phyloP scores from a whole-genome alignment of 345 rosid species.

The Bruguiera sexangula region DNA sequence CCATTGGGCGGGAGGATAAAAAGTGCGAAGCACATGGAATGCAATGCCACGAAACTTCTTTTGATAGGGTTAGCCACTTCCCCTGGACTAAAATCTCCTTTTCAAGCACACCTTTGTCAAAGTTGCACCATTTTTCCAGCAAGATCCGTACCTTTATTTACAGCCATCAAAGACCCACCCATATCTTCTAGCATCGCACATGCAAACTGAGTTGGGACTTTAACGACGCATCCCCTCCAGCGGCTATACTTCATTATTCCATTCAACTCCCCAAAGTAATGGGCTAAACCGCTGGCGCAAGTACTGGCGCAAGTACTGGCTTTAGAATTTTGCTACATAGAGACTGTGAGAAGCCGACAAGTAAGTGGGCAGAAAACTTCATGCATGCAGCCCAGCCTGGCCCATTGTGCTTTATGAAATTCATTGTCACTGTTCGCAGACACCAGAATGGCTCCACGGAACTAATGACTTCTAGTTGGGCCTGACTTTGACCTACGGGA shows the following conservation, averaged over 20 bases:
- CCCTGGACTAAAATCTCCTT: not conserved
- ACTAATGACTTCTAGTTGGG: too few relatives aligned
- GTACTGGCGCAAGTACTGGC: too few relatives aligned
- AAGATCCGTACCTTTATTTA: not conserved
- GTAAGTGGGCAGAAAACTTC: too few relatives aligned
- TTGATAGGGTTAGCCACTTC: slow-evolving; percentile 17
- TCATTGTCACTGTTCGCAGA: too few relatives aligned
- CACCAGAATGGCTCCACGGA: too few relatives aligned
- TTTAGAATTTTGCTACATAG: too few relatives aligned
- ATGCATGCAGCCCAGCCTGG: too few relatives aligned
- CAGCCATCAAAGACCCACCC: not conserved
- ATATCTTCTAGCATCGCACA: not conserved
- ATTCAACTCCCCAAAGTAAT: not conserved
- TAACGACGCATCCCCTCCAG: not conserved
- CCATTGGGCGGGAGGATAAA: slow-evolving; percentile 8
- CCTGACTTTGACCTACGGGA: too few relatives aligned
- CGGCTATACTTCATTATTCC: not conserved
- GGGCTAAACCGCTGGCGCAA: too few relatives aligned
- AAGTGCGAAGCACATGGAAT: slow-evolving; percentile 22
- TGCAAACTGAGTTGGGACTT: not conserved
- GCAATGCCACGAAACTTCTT: slow-evolving; percentile 25
- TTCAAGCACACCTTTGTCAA: slow-evolving; percentile 15
- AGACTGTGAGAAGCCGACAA: too few relatives aligned
- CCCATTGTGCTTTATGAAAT: too few relatives aligned
- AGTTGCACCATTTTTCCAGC: not conserved